Percentiles rank a stretch among this genome's conserved stretches.
phyloP scores from a whole-genome alignment of 208 protist genomes.

The Strigomonas galati region DNA sequence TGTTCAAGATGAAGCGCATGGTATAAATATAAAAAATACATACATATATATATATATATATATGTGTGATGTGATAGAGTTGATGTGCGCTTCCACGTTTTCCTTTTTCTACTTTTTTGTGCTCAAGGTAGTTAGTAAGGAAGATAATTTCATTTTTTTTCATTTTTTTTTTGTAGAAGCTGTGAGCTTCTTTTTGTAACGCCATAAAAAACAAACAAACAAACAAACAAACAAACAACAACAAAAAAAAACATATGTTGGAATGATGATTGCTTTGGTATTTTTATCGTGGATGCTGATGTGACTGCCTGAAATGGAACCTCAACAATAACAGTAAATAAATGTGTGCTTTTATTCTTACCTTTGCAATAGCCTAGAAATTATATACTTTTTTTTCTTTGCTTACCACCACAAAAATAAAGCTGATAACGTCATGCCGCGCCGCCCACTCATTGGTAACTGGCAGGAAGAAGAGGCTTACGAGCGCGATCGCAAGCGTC shows the following conservation, averaged over 20 bases:
- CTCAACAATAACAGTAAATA: neutral
- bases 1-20: conserved; percentile 75
- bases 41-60: conserved; percentile 5
- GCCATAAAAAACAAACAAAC: no score
- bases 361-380: neutral
- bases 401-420: neutral
- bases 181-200: conserved; percentile 1
- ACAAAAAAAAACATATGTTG: neutral
- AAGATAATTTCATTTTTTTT: conserved; percentile 12
- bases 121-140: neutral
- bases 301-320: neutral
- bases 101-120: neutral
- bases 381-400: conserved; percentile 13
- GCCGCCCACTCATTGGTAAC: conserved; percentile 67
- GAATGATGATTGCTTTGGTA: neutral
- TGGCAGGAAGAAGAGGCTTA: conserved; percentile 88
- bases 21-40: conserved; percentile 36
- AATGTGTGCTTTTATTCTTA: neutral
- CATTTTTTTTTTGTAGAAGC: conserved; percentile 9
- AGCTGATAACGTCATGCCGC: conserved; percentile 43
- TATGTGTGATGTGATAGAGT: no score
- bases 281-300: neutral
- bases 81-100: neutral
- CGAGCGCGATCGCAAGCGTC: conserved; percentile 53
- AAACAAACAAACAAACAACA: no score